phyloP scores from a whole-genome alignment of 2,329 filamentous ascomycete genomes.

The Trichocomaceae sp. region DNA sequence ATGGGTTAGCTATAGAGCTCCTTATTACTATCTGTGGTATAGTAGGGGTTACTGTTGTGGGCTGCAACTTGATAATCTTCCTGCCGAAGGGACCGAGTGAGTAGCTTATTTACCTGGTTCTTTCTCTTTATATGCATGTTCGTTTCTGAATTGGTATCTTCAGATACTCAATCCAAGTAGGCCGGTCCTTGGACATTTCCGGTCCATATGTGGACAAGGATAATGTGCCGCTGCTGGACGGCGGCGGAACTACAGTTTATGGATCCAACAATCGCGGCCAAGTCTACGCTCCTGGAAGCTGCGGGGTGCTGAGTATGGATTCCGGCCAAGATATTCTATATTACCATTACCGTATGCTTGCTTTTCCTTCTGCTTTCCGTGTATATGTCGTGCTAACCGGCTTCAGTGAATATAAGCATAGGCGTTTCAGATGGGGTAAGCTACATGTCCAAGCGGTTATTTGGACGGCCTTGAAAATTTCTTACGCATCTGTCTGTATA shows the following conservation, averaged over 20 bases:
- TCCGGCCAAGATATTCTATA: constrained; percentile 30
- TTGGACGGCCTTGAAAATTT: background rate
- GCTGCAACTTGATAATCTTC: constrained; percentile 22
- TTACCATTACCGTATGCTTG: constrained; percentile 33
- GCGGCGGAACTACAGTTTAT: constrained; percentile 32
- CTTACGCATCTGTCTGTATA: constrained; percentile 17
- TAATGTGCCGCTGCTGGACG: constrained; percentile 22
- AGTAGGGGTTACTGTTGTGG: constrained; percentile 35
- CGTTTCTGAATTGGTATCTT: background rate
- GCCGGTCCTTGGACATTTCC: constrained; percentile 25
- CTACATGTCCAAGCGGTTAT: background rate
- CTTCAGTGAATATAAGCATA: constrained; percentile 27
- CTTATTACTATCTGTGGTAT: constrained; percentile 36
- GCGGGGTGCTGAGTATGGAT: constrained; percentile 27
- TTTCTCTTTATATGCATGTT: background rate
- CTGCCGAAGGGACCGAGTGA: constrained; percentile 15
- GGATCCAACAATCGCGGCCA: constrained; percentile 30
- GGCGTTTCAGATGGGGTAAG: constrained; percentile 23
- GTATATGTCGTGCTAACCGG: background rate
- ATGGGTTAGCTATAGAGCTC: constrained; percentile 30
- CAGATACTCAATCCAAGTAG: constrained; percentile 32
- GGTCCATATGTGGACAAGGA: constrained; percentile 32
- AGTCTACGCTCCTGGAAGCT: constrained; percentile 35
- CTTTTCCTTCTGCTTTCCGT: background rate
- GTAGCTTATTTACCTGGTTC: background rate